phyloP scores from a whole-genome alignment of 225 moss, liverwort and hornwort species.

The Pseudoscleropodium purum region DNA sequence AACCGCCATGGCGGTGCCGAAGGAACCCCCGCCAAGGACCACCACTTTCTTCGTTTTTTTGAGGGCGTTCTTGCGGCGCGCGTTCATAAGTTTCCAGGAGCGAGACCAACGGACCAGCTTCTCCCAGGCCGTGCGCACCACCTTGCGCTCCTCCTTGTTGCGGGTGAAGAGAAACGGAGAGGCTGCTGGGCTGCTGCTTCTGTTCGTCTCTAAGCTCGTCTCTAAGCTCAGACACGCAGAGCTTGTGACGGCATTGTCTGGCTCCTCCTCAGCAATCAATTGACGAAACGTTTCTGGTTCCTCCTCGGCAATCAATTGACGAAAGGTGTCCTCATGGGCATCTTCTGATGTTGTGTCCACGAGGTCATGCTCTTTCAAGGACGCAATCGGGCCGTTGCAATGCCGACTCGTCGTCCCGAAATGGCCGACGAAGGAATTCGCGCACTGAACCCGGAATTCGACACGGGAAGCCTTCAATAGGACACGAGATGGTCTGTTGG shows the following conservation, averaged over 20 bases:
- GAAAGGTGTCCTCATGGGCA: background rate
- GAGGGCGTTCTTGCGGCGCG: constrained; percentile 63
- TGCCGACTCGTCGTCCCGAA: background rate
- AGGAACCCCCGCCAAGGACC: constrained; percentile 82
- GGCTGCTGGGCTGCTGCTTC: background rate
- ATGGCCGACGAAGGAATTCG: background rate
- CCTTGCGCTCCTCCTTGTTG: constrained; percentile 66
- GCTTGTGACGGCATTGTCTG: background rate
- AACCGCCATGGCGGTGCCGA: constrained; percentile 94
- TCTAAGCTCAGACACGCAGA: background rate
- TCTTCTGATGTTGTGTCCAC: background rate
- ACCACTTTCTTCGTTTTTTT: constrained; percentile 76
- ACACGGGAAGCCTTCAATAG: background rate
- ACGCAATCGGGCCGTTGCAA: background rate
- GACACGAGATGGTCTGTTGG: background rate
- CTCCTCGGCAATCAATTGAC: background rate
- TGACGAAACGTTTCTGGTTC: background rate
- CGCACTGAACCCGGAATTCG: background rate
- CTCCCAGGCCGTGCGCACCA: constrained; percentile 93
- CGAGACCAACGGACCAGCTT: constrained; percentile 93
- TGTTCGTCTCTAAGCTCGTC: background rate
- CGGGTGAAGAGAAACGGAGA: constrained; percentile 4
- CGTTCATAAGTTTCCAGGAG: constrained; percentile 75
- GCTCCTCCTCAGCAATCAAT: background rate
- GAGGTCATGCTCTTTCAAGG: constrained; percentile 11